Evolutionary conservation across 139 green algal species (phyloP).

Genomic region (Raphidocelis subcapitata): DNA sequence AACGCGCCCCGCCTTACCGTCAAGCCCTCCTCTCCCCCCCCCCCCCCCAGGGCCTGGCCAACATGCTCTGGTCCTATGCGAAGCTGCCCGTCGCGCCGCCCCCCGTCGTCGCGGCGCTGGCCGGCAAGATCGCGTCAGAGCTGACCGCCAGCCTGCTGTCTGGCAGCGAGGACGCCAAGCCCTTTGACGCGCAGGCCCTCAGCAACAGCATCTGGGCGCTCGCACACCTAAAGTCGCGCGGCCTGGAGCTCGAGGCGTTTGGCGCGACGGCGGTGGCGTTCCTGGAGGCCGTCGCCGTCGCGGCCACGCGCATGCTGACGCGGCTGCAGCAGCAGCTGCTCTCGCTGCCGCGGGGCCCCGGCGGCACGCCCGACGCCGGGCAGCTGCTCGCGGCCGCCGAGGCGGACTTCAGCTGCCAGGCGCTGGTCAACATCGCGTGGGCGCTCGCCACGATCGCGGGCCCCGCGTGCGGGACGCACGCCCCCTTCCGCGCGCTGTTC

Average conservation of each 20-base stretch:
- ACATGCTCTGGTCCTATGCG: conserved; percentile 57
- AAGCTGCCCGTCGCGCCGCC: conserved; percentile 48
- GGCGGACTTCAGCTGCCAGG: conserved; percentile 55
- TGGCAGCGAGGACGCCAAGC: conserved; percentile 5
- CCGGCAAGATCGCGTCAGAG: conserved; percentile 46
- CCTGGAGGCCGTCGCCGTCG: conserved; percentile 35
- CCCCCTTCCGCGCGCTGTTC: conserved; percentile 41
- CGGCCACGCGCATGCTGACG: conserved; percentile 28
- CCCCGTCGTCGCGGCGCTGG: conserved; percentile 34
- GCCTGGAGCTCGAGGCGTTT: conserved; percentile 40
- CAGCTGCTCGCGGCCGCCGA: conserved; percentile 34
- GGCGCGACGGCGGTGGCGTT: conserved; percentile 32
- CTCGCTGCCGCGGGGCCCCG: conserved; percentile 21
- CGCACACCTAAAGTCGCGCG: conserved; percentile 43
- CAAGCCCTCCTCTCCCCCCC: too few species aligned
- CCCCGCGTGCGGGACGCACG: conserved; percentile 33
- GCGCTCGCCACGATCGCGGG: conserved; percentile 48
- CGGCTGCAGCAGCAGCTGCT: conserved; percentile 24
- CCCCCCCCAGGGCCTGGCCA: conserved; percentile 54
- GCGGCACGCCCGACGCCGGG: conserved; percentile 16
- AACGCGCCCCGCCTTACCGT: too few species aligned
- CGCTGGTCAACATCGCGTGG: conserved; percentile 64
- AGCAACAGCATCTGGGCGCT: conserved; percentile 63
- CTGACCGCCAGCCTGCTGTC: conserved; percentile 22
- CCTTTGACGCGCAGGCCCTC: conserved; percentile 55